phyloP scores from a whole-genome alignment of 139 green algal species.

The Diplosphaera chodatii region DNA sequence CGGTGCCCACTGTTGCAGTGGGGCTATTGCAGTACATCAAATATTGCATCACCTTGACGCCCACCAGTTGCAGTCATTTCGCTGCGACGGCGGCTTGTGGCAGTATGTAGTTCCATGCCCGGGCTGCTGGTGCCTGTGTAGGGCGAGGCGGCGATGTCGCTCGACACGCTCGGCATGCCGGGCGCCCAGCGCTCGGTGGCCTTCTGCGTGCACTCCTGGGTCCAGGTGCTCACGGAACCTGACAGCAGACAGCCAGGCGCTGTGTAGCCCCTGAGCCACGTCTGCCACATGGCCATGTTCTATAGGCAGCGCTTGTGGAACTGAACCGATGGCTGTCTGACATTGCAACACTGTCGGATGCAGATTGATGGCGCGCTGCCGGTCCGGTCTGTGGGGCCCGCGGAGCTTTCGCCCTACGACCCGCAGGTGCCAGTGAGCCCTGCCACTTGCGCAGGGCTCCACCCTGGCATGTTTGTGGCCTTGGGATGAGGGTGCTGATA shows the following conservation, averaged over 20 bases:
- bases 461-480: background rate
- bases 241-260: no score
- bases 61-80: no score
- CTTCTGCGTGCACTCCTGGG: background rate
- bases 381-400: background rate
- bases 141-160: constrained; percentile 5
- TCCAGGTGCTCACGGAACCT: background rate
- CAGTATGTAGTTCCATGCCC: no score
- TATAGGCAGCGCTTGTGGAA: no score
- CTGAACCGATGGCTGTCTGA: background rate
- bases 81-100: no score
- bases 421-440: background rate
- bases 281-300: no score
- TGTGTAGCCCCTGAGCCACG: no score
- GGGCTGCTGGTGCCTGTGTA: background rate
- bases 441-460: background rate
- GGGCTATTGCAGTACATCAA: no score
- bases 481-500: background rate
- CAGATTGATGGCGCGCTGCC: background rate
- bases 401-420: constrained; percentile 21
- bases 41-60: no score
- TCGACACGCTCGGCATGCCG: constrained; percentile 9
- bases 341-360: no score
- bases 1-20: background rate
- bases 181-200: constrained; percentile 14